Base-by-base conservation (phyloP, 306 rosid genomes). In the Trichosanthes cucumerina region DNA sequence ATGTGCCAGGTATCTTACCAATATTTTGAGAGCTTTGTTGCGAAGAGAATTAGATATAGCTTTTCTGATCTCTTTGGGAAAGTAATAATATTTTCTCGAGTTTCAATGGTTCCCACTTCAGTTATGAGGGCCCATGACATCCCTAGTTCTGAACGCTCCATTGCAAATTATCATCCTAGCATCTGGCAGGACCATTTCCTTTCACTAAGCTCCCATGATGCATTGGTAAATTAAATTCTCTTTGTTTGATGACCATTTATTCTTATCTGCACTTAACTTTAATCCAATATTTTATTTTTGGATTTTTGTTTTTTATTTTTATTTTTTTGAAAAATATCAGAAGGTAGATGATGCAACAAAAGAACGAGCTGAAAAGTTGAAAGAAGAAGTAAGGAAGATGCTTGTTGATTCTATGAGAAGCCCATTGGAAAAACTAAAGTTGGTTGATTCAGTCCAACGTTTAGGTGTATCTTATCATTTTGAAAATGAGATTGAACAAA, bases 401-500 rank as follows among this genome's bases (percentile, higher is more conserved):
- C 44, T 81, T 9, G 49, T 6, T 19, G 64, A 60, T 16, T 36
- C 28, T 4, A 44, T n/a, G 31, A 28, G 44, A 39, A 83, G 78
- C 4, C 56, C 64, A 7, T 41, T 53, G 18, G 52, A 82, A 5
- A 80, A 84, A 14, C 44, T 87, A 4, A 77, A 73, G 26, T 64
- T 84, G 33, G 80, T 88, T 34, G 85, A 86, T 49, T 54, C 74
- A 0, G 10, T 86, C 14, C 89, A 86, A 24, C 86, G 85, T 6
- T 81, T 34, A 16, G 85, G 80, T 31, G 23, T 74, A 24, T 81
- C 84, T 2, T 79, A 86, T 46, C 89, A 88, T 78, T 88, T 88
- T 43, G 87, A 86, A 38, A 4, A 8, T 9, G 90, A 88, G 52
- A 85, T 82, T 1, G 47, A 73, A 4, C n/a, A 12, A 56, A 10